These are phyloP conservation scores for Ceriops zippeliana DNA, from an alignment of 345 rosid species.

Conservation along the genomic window DNA sequence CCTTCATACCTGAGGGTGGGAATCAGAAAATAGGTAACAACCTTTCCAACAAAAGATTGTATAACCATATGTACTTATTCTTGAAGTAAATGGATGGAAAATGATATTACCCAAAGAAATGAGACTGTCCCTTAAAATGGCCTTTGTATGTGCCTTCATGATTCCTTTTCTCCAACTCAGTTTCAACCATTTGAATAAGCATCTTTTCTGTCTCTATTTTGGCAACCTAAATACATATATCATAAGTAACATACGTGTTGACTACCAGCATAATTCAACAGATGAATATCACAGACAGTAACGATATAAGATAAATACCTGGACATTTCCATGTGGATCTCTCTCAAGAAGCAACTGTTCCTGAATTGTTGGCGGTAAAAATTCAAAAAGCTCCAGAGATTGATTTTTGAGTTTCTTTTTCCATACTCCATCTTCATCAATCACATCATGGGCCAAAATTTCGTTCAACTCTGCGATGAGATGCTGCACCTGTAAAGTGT, in stretches of 20 bases:
- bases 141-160: constrained; percentile 60
- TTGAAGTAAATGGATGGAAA: background rate
- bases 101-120: constrained; percentile 84
- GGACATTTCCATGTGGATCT: constrained; percentile 99
- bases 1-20: constrained; percentile 73
- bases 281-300: constrained; percentile 6
- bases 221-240: constrained; percentile 56
- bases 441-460: constrained; percentile 74
- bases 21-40: background rate
- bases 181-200: constrained; percentile 98
- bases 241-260: background rate
- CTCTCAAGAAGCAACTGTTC: constrained; percentile 96
- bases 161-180: constrained; percentile 82
- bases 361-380: constrained; percentile 79
- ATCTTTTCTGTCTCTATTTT: constrained; percentile 98
- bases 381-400: constrained; percentile 69
- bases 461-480: constrained; percentile 90
- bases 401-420: constrained; percentile 67
- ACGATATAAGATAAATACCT: constrained; percentile 42
- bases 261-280: background rate
- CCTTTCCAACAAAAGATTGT: no score
- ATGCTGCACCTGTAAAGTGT: constrained; percentile 62
- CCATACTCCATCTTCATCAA: constrained; percentile 78
- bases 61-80: no score
- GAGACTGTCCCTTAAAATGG: constrained; percentile 79